Conservation (phyloP, 805 yeast genomes). For the Clavispora santaluciae region DNA sequence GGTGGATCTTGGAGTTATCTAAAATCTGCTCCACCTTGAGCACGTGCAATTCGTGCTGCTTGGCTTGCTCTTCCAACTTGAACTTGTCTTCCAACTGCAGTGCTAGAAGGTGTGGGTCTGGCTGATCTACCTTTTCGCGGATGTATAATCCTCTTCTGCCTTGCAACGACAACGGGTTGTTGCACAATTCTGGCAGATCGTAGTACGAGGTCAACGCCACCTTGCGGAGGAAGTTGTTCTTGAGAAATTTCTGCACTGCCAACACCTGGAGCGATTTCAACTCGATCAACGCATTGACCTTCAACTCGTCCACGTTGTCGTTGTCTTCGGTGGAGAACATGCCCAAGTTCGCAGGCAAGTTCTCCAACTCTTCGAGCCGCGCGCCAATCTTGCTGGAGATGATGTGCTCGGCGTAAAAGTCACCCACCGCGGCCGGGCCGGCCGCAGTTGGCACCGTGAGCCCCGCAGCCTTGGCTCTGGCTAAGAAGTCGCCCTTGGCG, state of each 20-base stretch:
- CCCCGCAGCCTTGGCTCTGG: constrained; percentile 40
- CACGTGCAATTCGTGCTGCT: constrained; percentile 48
- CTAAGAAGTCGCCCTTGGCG: constrained; percentile 9
- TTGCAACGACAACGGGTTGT: constrained; percentile 53
- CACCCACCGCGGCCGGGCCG: constrained; percentile 43
- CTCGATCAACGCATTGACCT: constrained; percentile 65
- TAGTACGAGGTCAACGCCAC: constrained; percentile 55
- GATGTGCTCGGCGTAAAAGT: constrained; percentile 45
- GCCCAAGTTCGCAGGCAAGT: constrained; percentile 66
- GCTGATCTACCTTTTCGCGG: constrained; percentile 64
- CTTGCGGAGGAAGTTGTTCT: constrained; percentile 53
- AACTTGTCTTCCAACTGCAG: constrained; percentile 73
- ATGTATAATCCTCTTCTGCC: constrained; percentile 67
- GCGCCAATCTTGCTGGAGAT: constrained; percentile 51
- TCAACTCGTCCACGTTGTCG: constrained; percentile 45
- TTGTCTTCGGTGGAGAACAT: constrained; percentile 31
- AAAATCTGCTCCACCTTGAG: constrained; percentile 37
- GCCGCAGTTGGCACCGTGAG: constrained; percentile 21
- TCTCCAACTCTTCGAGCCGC: constrained; percentile 58
- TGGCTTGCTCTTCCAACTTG: constrained; percentile 47
- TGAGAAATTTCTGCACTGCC: constrained; percentile 64
- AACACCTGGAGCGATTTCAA: constrained; percentile 62
- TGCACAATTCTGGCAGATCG: constrained; percentile 45
- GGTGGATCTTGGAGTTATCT: constrained; percentile 22
- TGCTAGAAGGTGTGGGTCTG: constrained; percentile 71